Conservation (phyloP, 768 basidiomycete species). For the Leucocoprinus leucothites region DNA sequence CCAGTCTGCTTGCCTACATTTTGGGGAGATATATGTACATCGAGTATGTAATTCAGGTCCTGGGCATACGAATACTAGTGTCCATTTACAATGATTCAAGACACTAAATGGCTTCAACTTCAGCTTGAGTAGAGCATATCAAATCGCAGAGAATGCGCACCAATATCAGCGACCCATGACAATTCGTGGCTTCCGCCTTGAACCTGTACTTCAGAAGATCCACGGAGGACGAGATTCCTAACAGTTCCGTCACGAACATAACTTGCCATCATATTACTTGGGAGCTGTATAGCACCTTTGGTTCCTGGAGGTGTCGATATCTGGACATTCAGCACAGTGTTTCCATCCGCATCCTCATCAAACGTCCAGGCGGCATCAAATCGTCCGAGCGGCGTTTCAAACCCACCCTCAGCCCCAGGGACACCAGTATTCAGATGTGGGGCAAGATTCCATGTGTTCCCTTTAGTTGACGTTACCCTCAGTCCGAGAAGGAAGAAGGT, state of each 20-base stretch:
- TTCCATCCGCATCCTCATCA: neutral
- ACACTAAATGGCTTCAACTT: neutral
- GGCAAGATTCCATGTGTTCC: conserved; percentile 43
- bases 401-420: conserved; percentile 44
- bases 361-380: conserved; percentile 45
- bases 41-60: too few species aligned
- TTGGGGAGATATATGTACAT: too few species aligned
- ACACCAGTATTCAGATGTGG: conserved; percentile 43
- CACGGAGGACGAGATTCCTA: neutral
- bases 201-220: conserved; percentile 1
- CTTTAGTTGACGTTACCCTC: conserved; percentile 43
- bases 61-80: too few species aligned
- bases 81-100: neutral
- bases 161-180: conserved; percentile 3
- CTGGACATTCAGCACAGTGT: conserved; percentile 1
- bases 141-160: neutral
- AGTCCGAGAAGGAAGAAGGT: conserved; percentile 58
- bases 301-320: conserved; percentile 3
- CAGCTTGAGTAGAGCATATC: too few species aligned
- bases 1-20: too few species aligned
- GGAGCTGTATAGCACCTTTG: neutral
- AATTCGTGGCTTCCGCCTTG: conserved; percentile 4
- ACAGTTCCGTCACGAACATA: neutral
- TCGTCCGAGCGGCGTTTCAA: conserved; percentile 50
- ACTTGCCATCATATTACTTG: conserved; percentile 3